Evolutionary conservation across 139 green algal genomes (phyloP).

Genomic region (Coccomyxa sp.): DNA sequence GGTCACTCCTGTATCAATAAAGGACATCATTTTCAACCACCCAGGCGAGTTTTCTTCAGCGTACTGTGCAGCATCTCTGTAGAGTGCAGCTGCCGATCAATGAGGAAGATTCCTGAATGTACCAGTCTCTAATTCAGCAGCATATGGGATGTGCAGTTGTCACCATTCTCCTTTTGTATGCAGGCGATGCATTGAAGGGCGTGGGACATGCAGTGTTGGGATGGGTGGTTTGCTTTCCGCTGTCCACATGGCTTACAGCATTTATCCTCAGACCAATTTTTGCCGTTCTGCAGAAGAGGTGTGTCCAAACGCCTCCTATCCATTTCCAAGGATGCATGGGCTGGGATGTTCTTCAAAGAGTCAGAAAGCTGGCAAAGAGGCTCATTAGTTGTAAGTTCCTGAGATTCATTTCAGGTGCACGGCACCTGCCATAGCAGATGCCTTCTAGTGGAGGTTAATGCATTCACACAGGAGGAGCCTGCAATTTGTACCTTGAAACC

Average conservation of each 20-base stretch:
- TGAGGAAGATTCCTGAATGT: neutral
- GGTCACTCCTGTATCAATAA: neutral
- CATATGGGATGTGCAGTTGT: neutral
- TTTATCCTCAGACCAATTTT: neutral
- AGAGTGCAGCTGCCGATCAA: neutral
- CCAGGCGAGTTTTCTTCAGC: neutral
- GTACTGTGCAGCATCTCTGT: neutral
- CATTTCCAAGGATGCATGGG: neutral
- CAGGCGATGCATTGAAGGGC: neutral
- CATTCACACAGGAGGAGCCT: too few species aligned
- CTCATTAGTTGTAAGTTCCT: neutral
- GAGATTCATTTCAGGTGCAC: too few species aligned
- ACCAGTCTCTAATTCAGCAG: neutral
- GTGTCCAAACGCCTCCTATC: neutral
- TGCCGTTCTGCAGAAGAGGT: neutral
- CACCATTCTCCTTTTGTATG: neutral
- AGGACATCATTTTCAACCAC: neutral
- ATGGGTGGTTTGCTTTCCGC: neutral
- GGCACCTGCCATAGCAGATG: neutral
- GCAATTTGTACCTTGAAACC: too few species aligned
- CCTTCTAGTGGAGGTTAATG: too few species aligned
- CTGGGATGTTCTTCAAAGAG: neutral
- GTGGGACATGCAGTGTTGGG: neutral
- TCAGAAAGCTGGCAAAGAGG: neutral
- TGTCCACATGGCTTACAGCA: neutral